phyloP scores from a whole-genome alignment of 768 basidiomycete species.

The Amanita inopinata region DNA sequence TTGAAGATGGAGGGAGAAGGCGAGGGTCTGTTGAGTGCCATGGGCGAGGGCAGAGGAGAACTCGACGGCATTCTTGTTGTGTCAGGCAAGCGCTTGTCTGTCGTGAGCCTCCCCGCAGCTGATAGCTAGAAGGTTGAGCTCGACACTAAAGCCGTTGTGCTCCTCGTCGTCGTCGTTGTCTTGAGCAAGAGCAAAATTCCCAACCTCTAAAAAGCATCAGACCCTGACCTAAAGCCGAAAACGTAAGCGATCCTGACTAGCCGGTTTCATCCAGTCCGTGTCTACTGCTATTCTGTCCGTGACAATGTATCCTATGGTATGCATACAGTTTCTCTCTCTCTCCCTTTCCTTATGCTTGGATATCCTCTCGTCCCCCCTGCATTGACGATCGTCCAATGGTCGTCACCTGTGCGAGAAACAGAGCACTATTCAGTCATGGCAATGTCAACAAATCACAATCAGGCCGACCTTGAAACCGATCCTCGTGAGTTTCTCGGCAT shows the following conservation, averaged over 20 bases:
- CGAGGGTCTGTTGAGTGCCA: slow-evolving; percentile 47
- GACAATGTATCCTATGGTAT: neutral
- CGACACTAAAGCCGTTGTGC: neutral
- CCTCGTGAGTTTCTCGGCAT: slow-evolving; percentile 63
- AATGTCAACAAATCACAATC: neutral
- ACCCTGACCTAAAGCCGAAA: slow-evolving; percentile 1
- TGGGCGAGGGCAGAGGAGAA: slow-evolving; percentile 42
- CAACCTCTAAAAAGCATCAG: neutral
- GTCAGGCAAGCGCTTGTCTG: neutral
- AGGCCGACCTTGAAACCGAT: slow-evolving; percentile 81
- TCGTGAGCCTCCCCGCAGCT: neutral
- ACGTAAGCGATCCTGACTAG: neutral
- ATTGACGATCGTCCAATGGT: slow-evolving; percentile 3
- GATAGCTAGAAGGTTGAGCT: neutral
- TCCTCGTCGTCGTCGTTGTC: neutral
- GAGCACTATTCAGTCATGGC: neutral
- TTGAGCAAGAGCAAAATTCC: neutral
- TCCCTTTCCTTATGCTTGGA: no score
- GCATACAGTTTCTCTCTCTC: no score
- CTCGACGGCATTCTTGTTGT: slow-evolving; percentile 12
- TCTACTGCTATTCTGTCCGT: neutral
- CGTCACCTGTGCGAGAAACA: slow-evolving; percentile 4
- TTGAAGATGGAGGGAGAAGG: slow-evolving; percentile 50
- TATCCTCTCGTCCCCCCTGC: no score
- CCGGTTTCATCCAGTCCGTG: no score